Percentiles rank a stretch among this genome's conserved stretches.
Conservation (phyloP, 441 rosid genomes). For the Populus hybrid region DNA sequence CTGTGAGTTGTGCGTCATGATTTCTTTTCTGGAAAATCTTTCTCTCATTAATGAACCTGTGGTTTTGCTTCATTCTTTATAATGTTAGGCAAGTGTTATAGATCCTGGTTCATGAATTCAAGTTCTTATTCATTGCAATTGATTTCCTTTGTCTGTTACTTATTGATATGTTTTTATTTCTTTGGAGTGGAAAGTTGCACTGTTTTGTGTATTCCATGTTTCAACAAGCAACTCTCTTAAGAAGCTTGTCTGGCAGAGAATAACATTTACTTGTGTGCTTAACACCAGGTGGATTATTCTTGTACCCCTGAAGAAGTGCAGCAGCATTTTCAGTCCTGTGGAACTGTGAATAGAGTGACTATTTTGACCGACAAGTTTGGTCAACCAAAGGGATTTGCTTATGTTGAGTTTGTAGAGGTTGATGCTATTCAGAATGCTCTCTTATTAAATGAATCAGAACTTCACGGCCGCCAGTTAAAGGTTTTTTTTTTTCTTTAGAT, state of each 20-base stretch:
- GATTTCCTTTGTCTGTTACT: not conserved
- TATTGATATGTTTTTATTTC: not conserved
- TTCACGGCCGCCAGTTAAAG: too few relatives aligned
- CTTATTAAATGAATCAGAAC: too few relatives aligned
- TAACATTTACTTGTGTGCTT: slow-evolving; percentile 4
- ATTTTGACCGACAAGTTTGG: too few relatives aligned
- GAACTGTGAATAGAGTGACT: too few relatives aligned
- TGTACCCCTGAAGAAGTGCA: slow-evolving; percentile 98
- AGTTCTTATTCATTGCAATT: not conserved
- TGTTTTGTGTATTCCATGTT: not conserved
- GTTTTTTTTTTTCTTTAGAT: slow-evolving; percentile 33
- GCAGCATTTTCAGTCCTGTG: slow-evolving; percentile 67
- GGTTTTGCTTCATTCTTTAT: not conserved
- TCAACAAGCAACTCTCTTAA: not conserved
- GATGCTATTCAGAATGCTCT: too few relatives aligned
- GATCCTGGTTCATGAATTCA: not conserved
- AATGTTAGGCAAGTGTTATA: not conserved
- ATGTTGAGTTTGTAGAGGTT: too few relatives aligned
- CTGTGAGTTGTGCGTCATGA: not conserved
- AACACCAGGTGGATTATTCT: slow-evolving; percentile 77
- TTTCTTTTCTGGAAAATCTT: too few relatives aligned
- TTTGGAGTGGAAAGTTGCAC: not conserved
- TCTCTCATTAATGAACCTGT: not conserved
- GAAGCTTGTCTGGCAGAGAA: not conserved
- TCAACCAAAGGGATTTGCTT: too few relatives aligned